Percentiles rank a stretch among this genome's conserved stretches.
Evolutionary conservation across 495 filamentous ascomycete species (phyloP).

Genomic region (Xylaria nigripes): DNA sequence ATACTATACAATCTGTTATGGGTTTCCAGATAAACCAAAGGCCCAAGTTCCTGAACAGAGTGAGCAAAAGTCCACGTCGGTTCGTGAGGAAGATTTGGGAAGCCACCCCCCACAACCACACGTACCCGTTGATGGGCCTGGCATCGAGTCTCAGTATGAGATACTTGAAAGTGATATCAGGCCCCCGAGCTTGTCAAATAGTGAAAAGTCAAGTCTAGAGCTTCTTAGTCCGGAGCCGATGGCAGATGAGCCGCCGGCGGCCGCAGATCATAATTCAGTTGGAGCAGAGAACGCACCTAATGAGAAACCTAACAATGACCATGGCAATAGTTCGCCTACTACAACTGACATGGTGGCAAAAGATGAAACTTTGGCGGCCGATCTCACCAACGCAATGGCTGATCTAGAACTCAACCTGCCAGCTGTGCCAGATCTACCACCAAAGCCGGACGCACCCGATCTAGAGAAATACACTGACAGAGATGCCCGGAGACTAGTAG

Average conservation of each 20-base stretch:
- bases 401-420: conserved; percentile 30
- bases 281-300: neutral
- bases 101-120: conserved; percentile 23
- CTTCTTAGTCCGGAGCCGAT: conserved; percentile 22
- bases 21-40: conserved; percentile 44
- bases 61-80: conserved; percentile 3
- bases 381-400: conserved; percentile 13
- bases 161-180: neutral
- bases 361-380: conserved; percentile 3
- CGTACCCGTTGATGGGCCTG: conserved; percentile 39
- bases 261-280: neutral
- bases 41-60: conserved; percentile 18
- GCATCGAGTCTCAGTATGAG: neutral
- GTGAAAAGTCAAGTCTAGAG: conserved; percentile 13
- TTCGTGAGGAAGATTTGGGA: neutral
- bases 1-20: conserved; percentile 82
- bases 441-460: conserved; percentile 38
- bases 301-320: neutral
- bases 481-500: conserved; percentile 53
- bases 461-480: conserved; percentile 48
- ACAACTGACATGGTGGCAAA: conserved; percentile 1
- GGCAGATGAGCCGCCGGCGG: conserved; percentile 11
- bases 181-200: conserved; percentile 6
- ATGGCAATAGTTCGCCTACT: neutral
- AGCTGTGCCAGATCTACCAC: conserved; percentile 35